Conservation (phyloP, 352 stramenopile genomes). For the Globisporangium takayamanum region DNA sequence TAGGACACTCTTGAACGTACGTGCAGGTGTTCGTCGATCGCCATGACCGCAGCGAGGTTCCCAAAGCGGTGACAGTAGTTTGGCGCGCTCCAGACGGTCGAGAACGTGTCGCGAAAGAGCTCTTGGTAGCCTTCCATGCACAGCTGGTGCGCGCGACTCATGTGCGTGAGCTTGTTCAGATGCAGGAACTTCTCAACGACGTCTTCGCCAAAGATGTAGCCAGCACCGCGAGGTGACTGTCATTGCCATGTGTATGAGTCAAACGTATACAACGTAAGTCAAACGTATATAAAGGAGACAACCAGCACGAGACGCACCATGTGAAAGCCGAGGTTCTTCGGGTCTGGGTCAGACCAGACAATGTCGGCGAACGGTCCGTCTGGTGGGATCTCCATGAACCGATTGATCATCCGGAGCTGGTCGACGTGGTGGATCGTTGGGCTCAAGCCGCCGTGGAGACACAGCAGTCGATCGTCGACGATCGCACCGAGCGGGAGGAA, state of each 20-base stretch:
- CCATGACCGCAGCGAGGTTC: constrained; percentile 69
- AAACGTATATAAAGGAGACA: neutral
- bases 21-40: constrained; percentile 52
- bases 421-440: constrained; percentile 83
- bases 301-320: constrained; percentile 22
- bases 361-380: constrained; percentile 78
- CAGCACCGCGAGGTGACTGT: constrained; percentile 67
- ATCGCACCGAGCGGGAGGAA: constrained; percentile 79
- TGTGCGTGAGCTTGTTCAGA: constrained; percentile 72
- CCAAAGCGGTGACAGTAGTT: constrained; percentile 88
- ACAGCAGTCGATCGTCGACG: constrained; percentile 56
- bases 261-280: neutral
- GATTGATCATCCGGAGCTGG: constrained; percentile 88
- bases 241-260: neutral
- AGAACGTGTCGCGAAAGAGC: constrained; percentile 70
- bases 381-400: constrained; percentile 74
- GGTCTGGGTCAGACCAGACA: constrained; percentile 79
- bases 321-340: constrained; percentile 82
- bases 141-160: constrained; percentile 77
- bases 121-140: constrained; percentile 84
- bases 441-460: constrained; percentile 61
- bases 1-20: constrained; percentile 14
- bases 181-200: constrained; percentile 82
- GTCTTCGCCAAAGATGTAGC: constrained; percentile 86
- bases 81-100: constrained; percentile 79